Evolutionary conservation across 371 early-diverging fungal species (phyloP).

Genomic region (Rhizopus arrhizus): DNA sequence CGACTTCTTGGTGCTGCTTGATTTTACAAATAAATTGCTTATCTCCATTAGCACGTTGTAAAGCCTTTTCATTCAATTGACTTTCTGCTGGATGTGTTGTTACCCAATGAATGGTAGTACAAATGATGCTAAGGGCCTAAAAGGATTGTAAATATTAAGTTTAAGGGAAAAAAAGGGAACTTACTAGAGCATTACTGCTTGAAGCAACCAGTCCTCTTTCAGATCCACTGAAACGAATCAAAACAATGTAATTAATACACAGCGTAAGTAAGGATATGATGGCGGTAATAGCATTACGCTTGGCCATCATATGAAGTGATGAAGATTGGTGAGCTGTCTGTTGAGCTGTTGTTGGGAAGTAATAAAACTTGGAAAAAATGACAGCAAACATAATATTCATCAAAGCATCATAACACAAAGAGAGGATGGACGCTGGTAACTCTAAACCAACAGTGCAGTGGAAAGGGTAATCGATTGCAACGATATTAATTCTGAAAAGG

Average conservation of each 20-base stretch:
- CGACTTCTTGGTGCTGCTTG: conserved; percentile 54
- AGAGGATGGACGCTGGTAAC: conserved; percentile 43
- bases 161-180: conserved; percentile 4
- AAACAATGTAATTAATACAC: conserved; percentile 41
- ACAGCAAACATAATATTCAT: conserved; percentile 39
- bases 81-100: conserved; percentile 44
- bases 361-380: conserved; percentile 49
- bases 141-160: conserved; percentile 1
- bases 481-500: conserved; percentile 30
- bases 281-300: conserved; percentile 48
- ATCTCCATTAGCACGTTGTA: conserved; percentile 27
- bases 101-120: conserved; percentile 47
- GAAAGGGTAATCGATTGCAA: conserved; percentile 31
- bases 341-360: conserved; percentile 39
- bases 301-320: conserved; percentile 49
- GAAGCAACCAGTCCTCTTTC: conserved; percentile 46
- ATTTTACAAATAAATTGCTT: conserved; percentile 48
- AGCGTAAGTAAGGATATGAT: conserved; percentile 37
- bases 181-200: conserved; percentile 39
- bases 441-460: conserved; percentile 51
- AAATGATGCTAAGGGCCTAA: conserved; percentile 31
- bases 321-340: conserved; percentile 38
- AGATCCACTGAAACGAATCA: conserved; percentile 35
- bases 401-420: conserved; percentile 50
- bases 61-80: conserved; percentile 32